A percentile compares a stretch with the other conserved stretches of the same genome.
phyloP scores from a whole-genome alignment of 345 rosid species.

The Hibiscus trionum region DNA sequence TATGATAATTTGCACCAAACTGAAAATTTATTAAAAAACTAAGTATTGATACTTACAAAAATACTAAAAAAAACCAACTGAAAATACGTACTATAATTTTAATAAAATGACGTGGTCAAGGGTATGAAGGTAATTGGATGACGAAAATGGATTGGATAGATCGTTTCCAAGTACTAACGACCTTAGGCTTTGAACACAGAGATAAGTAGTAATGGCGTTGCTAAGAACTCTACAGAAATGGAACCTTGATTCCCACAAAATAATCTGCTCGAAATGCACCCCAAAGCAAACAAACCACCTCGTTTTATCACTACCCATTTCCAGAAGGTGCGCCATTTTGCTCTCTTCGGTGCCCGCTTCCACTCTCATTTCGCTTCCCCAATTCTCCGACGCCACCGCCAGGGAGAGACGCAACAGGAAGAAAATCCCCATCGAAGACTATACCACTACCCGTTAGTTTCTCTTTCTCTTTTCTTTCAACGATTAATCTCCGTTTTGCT shows the following conservation, averaged over 20 bases:
- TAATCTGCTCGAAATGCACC: conserved; percentile 8
- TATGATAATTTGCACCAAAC: too few relatives aligned
- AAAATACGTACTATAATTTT: too few relatives aligned
- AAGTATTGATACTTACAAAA: too few relatives aligned
- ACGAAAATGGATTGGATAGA: conserved; percentile 11
- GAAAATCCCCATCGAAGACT: conserved; percentile 61
- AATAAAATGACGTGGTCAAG: not conserved
- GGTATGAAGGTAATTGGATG: conserved; percentile 20
- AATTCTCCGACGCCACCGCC: conserved; percentile 52
- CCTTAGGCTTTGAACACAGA: not conserved
- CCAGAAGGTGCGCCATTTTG: conserved; percentile 49
- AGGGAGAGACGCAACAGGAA: conserved; percentile 62
- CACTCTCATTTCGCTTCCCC: conserved; percentile 35
- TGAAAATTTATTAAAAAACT: too few relatives aligned
- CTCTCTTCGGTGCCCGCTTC: conserved; percentile 39
- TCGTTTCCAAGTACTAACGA: not conserved
- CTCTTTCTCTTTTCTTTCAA: conserved; percentile 5
- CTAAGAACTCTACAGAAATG: conserved; percentile 23
- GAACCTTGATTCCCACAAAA: conserved; percentile 17
- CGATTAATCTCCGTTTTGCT: not conserved
- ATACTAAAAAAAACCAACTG: too few relatives aligned
- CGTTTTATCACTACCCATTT: conserved; percentile 33
- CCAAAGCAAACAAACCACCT: conserved; percentile 20
- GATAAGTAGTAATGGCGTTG: conserved; percentile 33
- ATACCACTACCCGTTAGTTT: conserved; percentile 52